Evolutionary conservation across 1,284 basidiomycete species (phyloP).

Genomic region (Malassezia vespertilionis): DNA sequence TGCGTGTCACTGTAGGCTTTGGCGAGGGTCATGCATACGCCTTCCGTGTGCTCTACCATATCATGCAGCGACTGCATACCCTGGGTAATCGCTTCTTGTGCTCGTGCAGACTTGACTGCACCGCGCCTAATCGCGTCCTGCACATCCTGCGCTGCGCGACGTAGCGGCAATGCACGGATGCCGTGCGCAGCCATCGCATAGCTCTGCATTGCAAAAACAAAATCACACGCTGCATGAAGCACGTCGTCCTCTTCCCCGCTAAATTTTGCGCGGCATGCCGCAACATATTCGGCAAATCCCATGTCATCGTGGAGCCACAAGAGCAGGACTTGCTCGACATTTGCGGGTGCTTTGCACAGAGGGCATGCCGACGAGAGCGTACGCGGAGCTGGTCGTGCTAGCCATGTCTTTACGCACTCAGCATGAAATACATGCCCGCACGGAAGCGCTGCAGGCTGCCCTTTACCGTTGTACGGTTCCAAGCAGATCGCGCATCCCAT

Average conservation of each 20-base stretch:
- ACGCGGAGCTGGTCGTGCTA: constrained; percentile 8
- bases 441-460: constrained; percentile 13
- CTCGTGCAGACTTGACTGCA: neutral
- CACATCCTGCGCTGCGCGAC: neutral
- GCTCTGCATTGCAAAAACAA: constrained; percentile 7
- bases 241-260: neutral
- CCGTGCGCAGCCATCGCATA: constrained; percentile 17
- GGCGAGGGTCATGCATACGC: neutral
- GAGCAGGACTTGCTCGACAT: neutral
- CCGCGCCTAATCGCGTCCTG: neutral
- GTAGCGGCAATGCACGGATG: neutral
- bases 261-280: neutral
- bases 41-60: neutral
- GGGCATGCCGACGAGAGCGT: constrained; percentile 10
- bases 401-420: constrained; percentile 6
- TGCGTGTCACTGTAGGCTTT: constrained; percentile 1
- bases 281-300: constrained; percentile 15
- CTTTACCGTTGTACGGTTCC: constrained; percentile 6
- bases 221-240: constrained; percentile 3
- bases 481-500: constrained; percentile 17
- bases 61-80: neutral
- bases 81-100: neutral
- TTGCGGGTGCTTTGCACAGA: constrained; percentile 11
- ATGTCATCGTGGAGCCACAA: constrained; percentile 10
- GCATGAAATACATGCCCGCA: constrained; percentile 17